A percentile compares a stretch with the other conserved stretches of the same genome.
Evolutionary conservation across 1,139 yeast genomes (phyloP).

Genomic region (Magnusiomyces suaveolens): DNA sequence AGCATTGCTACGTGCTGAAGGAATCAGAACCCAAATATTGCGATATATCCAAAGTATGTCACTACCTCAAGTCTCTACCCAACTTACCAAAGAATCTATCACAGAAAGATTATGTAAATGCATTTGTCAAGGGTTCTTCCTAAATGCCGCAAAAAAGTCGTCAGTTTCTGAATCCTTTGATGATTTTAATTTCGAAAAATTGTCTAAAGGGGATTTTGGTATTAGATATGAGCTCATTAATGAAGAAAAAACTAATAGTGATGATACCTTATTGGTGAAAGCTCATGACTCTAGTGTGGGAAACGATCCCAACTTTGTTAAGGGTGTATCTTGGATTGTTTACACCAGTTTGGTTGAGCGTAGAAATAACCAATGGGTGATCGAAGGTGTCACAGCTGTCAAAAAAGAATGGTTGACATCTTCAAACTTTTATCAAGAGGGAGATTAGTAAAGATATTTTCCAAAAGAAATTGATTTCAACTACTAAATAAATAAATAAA

Average conservation of each 20-base stretch:
- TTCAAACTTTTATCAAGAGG: conserved; percentile 12
- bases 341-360: conserved; percentile 11
- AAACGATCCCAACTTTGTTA: not conserved
- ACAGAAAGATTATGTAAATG: conserved; percentile 14
- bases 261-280: not conserved
- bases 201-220: not conserved
- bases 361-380: conserved; percentile 6
- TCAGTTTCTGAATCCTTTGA: not conserved
- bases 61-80: not conserved
- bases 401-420: conserved; percentile 12
- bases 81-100: not conserved
- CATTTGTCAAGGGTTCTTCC: conserved; percentile 16
- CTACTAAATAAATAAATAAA: no score
- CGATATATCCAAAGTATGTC: conserved; percentile 5
- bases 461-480: no score
- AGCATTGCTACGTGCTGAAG: conserved; percentile 52
- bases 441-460: not conserved
- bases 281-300: conserved; percentile 4
- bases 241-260: not conserved
- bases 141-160: conserved; percentile 17
- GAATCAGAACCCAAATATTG: conserved; percentile 13
- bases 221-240: conserved; percentile 8
- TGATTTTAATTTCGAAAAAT: not conserved
- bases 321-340: conserved; percentile 11
- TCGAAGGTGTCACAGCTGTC: conserved; percentile 12